These are phyloP conservation scores for Heimioporus sp. DNA, from an alignment of 768 basidiomycete species.

Conservation along the genomic window DNA sequence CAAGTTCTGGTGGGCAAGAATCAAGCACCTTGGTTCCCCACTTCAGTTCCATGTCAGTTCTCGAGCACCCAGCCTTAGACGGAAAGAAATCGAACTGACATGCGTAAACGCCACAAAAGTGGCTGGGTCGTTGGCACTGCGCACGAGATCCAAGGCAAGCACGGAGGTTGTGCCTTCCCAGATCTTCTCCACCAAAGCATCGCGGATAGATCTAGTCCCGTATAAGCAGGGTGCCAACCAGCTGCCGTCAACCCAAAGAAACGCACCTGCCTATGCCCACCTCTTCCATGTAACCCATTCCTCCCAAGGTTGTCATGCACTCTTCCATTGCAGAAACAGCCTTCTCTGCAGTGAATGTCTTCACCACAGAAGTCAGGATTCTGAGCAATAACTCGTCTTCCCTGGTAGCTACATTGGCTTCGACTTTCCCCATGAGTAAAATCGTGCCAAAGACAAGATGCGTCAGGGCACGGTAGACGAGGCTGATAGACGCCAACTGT, in stretches of 20 bases:
- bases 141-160: slow-evolving; percentile 62
- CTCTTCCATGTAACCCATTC: slow-evolving; percentile 84
- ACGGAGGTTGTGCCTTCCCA: slow-evolving; percentile 80
- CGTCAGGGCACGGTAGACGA: slow-evolving; percentile 63
- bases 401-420: slow-evolving; percentile 48
- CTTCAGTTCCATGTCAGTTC: slow-evolving; percentile 28
- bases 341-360: slow-evolving; percentile 69
- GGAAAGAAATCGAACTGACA: slow-evolving; percentile 35
- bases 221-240: neutral
- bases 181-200: slow-evolving; percentile 74
- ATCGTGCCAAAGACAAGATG: slow-evolving; percentile 64
- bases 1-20: slow-evolving; percentile 40
- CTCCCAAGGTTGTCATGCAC: slow-evolving; percentile 71
- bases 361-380: slow-evolving; percentile 65
- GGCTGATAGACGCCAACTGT: slow-evolving; percentile 55
- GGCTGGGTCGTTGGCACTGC: slow-evolving; percentile 47
- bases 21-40: slow-evolving; percentile 50
- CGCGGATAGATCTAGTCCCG: slow-evolving; percentile 50
- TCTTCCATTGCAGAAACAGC: slow-evolving; percentile 66
- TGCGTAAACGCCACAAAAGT: slow-evolving; percentile 46
- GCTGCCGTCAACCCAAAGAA: neutral
- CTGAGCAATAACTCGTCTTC: slow-evolving; percentile 55
- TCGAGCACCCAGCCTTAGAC: neutral
- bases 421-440: slow-evolving; percentile 56
- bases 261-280: slow-evolving; percentile 60